phyloP scores from a whole-genome alignment of 2,329 filamentous ascomycete genomes.

The Pseudocercospora macadamiae region DNA sequence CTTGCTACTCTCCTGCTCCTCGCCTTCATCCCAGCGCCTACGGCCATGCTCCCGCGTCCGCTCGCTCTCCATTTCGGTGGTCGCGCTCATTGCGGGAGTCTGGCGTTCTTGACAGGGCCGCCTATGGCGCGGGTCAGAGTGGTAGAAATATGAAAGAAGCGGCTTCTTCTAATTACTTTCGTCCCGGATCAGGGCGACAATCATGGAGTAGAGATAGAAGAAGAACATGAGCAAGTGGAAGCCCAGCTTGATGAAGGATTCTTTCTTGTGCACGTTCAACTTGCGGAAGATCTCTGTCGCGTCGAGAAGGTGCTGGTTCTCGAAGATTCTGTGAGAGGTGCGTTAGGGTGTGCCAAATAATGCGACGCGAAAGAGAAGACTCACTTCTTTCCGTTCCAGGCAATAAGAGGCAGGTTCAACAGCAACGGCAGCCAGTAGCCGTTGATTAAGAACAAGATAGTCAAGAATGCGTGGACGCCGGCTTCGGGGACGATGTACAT shows the following conservation, averaged over 20 bases:
- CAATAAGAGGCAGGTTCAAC: conserved; percentile 88
- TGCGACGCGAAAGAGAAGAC: conserved; percentile 42
- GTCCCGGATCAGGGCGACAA: conserved; percentile 90
- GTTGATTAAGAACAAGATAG: conserved; percentile 94
- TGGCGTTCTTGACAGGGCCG: conserved; percentile 6
- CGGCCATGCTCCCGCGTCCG: neutral
- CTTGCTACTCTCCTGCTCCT: neutral
- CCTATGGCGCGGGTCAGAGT: conserved; percentile 11
- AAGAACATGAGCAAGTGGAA: conserved; percentile 99
- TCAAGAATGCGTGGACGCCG: conserved; percentile 94
- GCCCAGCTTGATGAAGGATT: conserved; percentile 98
- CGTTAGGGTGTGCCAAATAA: neutral
- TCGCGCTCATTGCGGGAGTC: conserved; percentile 5
- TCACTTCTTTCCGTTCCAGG: conserved; percentile 97
- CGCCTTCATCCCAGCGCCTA: neutral
- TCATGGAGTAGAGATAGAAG: conserved; percentile 78
- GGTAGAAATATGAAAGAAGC: conserved; percentile 11
- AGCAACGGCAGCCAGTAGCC: conserved; percentile 96
- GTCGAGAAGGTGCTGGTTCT: conserved; percentile 95
- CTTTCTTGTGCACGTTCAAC: conserved; percentile 99
- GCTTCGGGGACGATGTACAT: conserved; percentile 99
- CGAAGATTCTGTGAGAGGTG: conserved; percentile 74
- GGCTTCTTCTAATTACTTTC: conserved; percentile 54
- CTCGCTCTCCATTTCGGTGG: neutral
- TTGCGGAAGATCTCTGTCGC: conserved; percentile 99